Percentiles rank a stretch among this genome's conserved stretches.
Conservation (phyloP, 805 yeast genomes). For the Teunomyces funiuensis region DNA sequence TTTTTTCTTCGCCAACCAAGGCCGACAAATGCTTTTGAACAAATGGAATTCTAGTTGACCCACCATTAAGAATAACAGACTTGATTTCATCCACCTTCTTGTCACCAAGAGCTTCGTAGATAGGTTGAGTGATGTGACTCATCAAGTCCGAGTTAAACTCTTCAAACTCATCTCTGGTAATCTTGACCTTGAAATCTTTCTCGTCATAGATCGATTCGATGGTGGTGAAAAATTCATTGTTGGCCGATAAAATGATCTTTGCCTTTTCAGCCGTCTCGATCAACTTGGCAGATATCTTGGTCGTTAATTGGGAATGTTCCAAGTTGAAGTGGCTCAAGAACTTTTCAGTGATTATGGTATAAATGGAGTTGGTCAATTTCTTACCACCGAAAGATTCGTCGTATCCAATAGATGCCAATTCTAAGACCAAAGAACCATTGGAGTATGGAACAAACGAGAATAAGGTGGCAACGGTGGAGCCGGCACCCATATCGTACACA, state of each 20-base stretch:
- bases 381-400: constrained; percentile 77
- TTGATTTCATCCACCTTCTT: constrained; percentile 39
- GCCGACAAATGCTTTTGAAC: constrained; percentile 62
- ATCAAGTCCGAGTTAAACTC: constrained; percentile 45
- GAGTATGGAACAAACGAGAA: constrained; percentile 55
- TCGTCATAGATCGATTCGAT: constrained; percentile 76
- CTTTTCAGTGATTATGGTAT: constrained; percentile 57
- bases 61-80: constrained; percentile 84
- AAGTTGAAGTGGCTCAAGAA: constrained; percentile 48
- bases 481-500: constrained; percentile 91
- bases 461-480: constrained; percentile 85
- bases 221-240: constrained; percentile 71
- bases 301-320: constrained; percentile 34
- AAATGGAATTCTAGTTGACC: constrained; percentile 86
- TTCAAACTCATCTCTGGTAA: constrained; percentile 86
- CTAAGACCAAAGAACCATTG: constrained; percentile 46
- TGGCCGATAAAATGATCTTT: constrained; percentile 84
- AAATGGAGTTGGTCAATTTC: constrained; percentile 62
- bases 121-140: constrained; percentile 52
- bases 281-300: constrained; percentile 64
- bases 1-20: constrained; percentile 56
- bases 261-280: constrained; percentile 87
- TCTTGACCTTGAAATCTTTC: constrained; percentile 62
- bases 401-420: constrained; percentile 70
- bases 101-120: constrained; percentile 48